Base-by-base conservation (phyloP, 371 early-diverging fungal species). In the Paramicrosporidium saccamoebae region DNA sequence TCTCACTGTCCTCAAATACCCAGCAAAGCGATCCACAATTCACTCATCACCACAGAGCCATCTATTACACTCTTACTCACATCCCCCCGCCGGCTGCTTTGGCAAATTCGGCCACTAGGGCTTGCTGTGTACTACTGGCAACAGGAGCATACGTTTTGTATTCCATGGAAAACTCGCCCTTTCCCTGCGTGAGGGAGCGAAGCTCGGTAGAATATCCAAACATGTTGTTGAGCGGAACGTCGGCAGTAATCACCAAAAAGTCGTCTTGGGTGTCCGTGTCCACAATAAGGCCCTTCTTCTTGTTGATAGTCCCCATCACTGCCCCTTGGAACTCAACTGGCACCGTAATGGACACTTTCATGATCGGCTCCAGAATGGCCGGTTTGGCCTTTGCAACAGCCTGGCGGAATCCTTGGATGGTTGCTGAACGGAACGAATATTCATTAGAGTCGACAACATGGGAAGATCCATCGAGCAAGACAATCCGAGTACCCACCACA, bases 101-200 rank as follows among this genome's bases (percentile, higher is more conserved):
- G n/a, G n/a, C n/a, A n/a, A n/a, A n/a, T n/a, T n/a, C n/a, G n/a
- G n/a, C n/a, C n/a, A n/a, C n/a, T n/a, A n/a, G n/a, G n/a, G n/a
- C n/a, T n/a, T n/a, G n/a, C n/a, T n/a, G n/a, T 10, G n/a, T n/a
- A n/a, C n/a, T n/a, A n/a, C n/a, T n/a, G n/a, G n/a, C n/a, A 14
- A 84, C 88, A 15, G 77, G 60, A 24, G 50, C 48, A 44, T 92
- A 86, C 20, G 56, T 47, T 49, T 67, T 61, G 54, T 86, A 86
- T 50, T 79, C 84, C 94, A 92, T 92, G 24, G 71, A 48, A 51
- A 82, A 92, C 50, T 88, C 88, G 23, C 94, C 94, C 58, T 88
- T 92, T 32, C 94, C 92, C 46, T 81, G 73, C 12, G 86, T 82
- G 23, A 68, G 58, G 13, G 74, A 66, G 27, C 94, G 58, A 32